phyloP scores from a whole-genome alignment of 1,284 basidiomycete genomes.

The Cryptococcus sp. region DNA sequence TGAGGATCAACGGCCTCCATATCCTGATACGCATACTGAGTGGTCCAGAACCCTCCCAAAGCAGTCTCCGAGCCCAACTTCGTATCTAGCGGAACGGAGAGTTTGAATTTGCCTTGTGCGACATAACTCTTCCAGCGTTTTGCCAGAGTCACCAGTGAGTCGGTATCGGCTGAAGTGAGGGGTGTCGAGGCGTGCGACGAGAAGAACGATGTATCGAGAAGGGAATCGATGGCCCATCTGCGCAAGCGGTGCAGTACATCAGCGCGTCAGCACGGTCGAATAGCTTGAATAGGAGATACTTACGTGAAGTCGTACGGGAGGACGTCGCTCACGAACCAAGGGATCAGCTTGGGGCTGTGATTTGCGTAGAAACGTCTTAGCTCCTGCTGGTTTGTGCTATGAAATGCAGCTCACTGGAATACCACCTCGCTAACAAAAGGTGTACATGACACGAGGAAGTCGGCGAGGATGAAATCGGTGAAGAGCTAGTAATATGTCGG shows the following conservation, averaged over 20 bases:
- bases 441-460: conserved; percentile 86
- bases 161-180: conserved; percentile 33
- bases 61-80: conserved; percentile 60
- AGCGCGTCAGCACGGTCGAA: conserved; percentile 28
- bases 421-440: conserved; percentile 76
- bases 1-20: conserved; percentile 64
- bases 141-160: conserved; percentile 62
- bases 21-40: conserved; percentile 78
- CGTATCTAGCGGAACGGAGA: conserved; percentile 69
- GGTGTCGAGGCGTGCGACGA: conserved; percentile 58
- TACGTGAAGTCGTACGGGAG: conserved; percentile 72
- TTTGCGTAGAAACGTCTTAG: background rate
- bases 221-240: conserved; percentile 56
- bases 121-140: conserved; percentile 74
- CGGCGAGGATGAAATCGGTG: conserved; percentile 91
- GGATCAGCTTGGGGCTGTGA: conserved; percentile 76
- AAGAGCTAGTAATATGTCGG: conserved; percentile 63
- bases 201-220: conserved; percentile 60
- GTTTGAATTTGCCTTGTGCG: conserved; percentile 67
- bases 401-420: conserved; percentile 75
- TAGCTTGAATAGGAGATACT: conserved; percentile 41
- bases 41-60: conserved; percentile 76
- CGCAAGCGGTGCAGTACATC: background rate
- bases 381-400: background rate
- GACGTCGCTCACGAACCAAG: conserved; percentile 87